These are phyloP conservation scores for Zangia roseola DNA, from an alignment of 768 basidiomycete genomes.

Conservation along the genomic window DNA sequence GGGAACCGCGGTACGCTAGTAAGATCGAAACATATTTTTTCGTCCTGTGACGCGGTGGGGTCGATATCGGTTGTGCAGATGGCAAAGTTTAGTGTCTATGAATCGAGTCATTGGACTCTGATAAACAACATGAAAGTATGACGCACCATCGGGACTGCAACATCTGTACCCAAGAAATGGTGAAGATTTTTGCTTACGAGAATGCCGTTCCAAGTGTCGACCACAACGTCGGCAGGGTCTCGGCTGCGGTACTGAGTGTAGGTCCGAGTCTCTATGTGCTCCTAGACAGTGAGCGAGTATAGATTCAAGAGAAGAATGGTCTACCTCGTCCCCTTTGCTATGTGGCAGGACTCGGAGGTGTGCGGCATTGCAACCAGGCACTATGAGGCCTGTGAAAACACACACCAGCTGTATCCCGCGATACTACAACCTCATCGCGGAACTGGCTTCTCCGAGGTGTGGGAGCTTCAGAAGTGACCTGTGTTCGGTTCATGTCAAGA, in stretches of 20 bases:
- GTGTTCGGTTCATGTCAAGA: background rate
- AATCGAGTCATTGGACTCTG: background rate
- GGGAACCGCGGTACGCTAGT: no score
- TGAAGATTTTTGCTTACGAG: background rate
- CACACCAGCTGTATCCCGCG: background rate
- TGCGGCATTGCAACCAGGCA: background rate
- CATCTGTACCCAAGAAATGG: accelerated
- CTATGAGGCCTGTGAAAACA: background rate
- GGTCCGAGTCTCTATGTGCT: slow-evolving; percentile 2
- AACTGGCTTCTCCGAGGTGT: background rate
- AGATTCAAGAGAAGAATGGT: background rate
- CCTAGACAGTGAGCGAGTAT: background rate
- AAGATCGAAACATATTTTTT: background rate
- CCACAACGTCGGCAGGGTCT: background rate
- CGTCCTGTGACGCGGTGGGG: background rate
- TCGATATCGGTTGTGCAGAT: background rate
- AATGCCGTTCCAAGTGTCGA: background rate
- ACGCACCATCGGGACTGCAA: slow-evolving; percentile 6
- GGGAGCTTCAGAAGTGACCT: background rate
- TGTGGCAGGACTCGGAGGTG: slow-evolving; percentile 11
- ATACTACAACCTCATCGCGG: background rate
- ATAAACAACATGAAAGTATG: background rate
- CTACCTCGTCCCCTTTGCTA: slow-evolving; percentile 2
- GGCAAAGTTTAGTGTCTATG: slow-evolving; percentile 8
- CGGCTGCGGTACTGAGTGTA: slow-evolving; percentile 1